A percentile compares a stretch with the other conserved stretches of the same genome.
These are phyloP conservation scores for Bimuria novae-zelandiae DNA, from an alignment of 2,329 filamentous ascomycete genomes.

Conservation along the genomic window DNA sequence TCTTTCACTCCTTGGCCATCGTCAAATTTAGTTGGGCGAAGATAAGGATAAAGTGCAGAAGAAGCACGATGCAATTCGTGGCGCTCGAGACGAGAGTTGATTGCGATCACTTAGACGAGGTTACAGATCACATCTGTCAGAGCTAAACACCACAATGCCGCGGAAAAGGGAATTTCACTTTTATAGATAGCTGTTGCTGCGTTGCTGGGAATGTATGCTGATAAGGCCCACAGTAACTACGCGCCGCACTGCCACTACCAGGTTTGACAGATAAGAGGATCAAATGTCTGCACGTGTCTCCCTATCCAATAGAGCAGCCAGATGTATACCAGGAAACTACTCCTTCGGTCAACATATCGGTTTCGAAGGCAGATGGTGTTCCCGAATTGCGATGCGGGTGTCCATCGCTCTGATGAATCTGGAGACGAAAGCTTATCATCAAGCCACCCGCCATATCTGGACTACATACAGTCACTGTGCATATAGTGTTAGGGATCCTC, in stretches of 20 bases:
- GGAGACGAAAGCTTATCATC: not conserved
- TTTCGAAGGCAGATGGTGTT: conserved; percentile 8
- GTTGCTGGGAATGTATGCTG: conserved; percentile 12
- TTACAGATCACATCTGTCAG: not conserved
- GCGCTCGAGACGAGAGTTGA: too few relatives aligned
- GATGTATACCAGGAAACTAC: not conserved
- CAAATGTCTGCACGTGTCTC: not conserved
- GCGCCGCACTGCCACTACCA: conserved; percentile 10
- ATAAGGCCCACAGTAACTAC: conserved; percentile 21
- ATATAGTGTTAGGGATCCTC: too few relatives aligned
- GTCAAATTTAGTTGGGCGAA: not conserved
- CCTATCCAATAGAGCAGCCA: conserved; percentile 10
- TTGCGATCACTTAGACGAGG: not conserved
- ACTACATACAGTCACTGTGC: conserved; percentile 1
- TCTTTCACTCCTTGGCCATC: not conserved
- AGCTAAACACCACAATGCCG: conserved; percentile 9
- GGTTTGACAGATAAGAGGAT: conserved; percentile 22
- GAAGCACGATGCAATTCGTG: too few relatives aligned
- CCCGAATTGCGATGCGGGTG: not conserved
- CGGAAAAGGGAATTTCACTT: conserved; percentile 18
- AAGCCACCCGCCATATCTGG: too few relatives aligned
- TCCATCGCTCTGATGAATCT: not conserved
- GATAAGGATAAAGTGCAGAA: conserved; percentile 12
- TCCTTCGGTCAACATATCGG: not conserved
- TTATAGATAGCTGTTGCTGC: conserved; percentile 9